Conservation (phyloP, 75 land plant species). For the Gnetum montanum region DNA sequence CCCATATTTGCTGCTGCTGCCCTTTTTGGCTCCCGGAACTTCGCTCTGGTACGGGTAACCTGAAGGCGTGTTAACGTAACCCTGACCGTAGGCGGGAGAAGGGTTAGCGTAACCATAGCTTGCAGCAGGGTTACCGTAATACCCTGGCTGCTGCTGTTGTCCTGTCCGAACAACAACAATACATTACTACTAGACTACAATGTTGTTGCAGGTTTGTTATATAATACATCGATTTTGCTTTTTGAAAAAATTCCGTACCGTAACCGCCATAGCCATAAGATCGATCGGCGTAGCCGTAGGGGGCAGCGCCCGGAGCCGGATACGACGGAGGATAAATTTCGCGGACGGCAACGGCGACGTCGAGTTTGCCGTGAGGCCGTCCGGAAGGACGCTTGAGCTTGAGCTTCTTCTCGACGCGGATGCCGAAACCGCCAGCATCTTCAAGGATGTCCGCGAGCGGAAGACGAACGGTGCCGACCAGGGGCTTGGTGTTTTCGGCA, state of each 20-base stretch:
- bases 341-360: conserved; percentile 19
- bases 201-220: conserved; percentile 5
- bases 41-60: conserved; percentile 5
- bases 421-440: conserved; percentile 29
- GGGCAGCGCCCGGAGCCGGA: conserved; percentile 11
- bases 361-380: conserved; percentile 57
- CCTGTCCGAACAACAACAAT: not conserved
- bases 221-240: conserved; percentile 9
- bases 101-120: conserved; percentile 7
- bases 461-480: conserved; percentile 31
- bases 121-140: conserved; percentile 1
- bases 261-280: conserved; percentile 15
- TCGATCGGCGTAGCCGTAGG: conserved; percentile 20
- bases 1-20: conserved; percentile 15
- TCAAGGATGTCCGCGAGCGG: conserved; percentile 24
- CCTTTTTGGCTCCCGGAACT: conserved; percentile 7
- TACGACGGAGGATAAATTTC: conserved; percentile 17
- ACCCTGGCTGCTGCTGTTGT: not conserved
- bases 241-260: conserved; percentile 11
- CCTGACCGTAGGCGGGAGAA: conserved; percentile 2
- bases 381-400: conserved; percentile 50
- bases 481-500: conserved; percentile 27
- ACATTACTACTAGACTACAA: not conserved
- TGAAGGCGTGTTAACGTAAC: conserved; percentile 6
- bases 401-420: conserved; percentile 4